These are phyloP conservation scores for Xylaria cubensis DNA, from an alignment of 495 filamentous ascomycete species.

Conservation along the genomic window DNA sequence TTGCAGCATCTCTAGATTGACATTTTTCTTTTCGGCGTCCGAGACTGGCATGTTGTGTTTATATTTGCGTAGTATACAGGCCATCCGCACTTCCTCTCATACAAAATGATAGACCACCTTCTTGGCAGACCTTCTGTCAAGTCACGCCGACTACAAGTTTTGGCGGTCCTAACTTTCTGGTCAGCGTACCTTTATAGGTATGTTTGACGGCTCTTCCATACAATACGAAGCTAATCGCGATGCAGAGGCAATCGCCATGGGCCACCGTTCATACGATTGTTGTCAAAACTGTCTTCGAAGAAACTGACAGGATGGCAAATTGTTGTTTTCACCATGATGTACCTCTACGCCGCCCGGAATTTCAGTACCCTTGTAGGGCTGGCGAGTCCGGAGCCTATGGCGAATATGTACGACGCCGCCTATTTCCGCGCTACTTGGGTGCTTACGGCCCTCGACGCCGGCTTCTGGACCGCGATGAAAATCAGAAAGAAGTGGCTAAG, in stretches of 20 bases:
- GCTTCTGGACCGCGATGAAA: constrained; percentile 98
- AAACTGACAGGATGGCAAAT: constrained; percentile 85
- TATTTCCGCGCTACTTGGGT: constrained; percentile 99
- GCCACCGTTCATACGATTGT: constrained; percentile 72
- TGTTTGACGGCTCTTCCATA: constrained; percentile 6
- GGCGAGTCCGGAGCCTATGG: constrained; percentile 90
- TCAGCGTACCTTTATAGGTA: constrained; percentile 80
- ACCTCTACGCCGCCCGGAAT: constrained; percentile 90
- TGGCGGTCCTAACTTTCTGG: constrained; percentile 92
- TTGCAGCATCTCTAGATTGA: neutral
- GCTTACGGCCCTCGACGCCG: constrained; percentile 90
- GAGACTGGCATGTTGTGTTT: constrained; percentile 17
- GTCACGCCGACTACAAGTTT: constrained; percentile 91
- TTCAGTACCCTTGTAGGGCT: constrained; percentile 90
- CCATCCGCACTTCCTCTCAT: constrained; percentile 33
- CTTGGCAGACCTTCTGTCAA: constrained; percentile 87
- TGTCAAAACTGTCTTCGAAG: constrained; percentile 72
- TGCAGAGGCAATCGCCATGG: constrained; percentile 84
- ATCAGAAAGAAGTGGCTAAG: constrained; percentile 81
- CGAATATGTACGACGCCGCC: constrained; percentile 91
- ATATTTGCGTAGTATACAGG: neutral
- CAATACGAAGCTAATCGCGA: constrained; percentile 23
- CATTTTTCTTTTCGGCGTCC: neutral
- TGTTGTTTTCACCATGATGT: constrained; percentile 84
- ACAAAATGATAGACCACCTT: constrained; percentile 76